A percentile compares a stretch with the other conserved stretches of the same genome.
Evolutionary conservation across 2,329 filamentous ascomycete species (phyloP).

Genomic region (Diaporthe destruens): DNA sequence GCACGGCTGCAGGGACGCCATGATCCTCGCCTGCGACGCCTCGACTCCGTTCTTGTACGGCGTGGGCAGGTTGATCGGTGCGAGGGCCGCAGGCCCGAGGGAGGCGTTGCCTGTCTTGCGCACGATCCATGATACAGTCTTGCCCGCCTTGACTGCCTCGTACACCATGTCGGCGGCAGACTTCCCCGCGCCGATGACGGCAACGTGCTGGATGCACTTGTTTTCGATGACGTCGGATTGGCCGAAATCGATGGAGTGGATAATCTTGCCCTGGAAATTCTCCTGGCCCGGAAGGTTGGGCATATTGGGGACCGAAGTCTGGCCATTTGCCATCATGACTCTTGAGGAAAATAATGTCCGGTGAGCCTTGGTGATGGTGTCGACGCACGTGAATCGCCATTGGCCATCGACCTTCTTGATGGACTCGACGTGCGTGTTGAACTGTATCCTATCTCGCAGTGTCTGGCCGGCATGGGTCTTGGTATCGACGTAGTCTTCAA

Average conservation of each 20-base stretch:
- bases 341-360: background rate
- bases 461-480: background rate
- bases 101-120: background rate
- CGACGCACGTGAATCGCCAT: background rate
- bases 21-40: slow-evolving; percentile 5
- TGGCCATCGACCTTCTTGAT: background rate
- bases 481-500: background rate
- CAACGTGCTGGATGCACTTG: background rate
- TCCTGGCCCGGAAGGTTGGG: background rate
- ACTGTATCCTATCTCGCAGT: background rate
- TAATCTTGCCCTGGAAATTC: background rate
- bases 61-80: background rate
- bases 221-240: background rate
- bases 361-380: background rate
- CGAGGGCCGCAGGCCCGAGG: background rate
- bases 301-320: background rate
- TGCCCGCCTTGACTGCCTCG: background rate
- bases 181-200: slow-evolving; percentile 1
- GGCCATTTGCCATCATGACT: slow-evolving; percentile 5
- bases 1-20: background rate
- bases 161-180: background rate
- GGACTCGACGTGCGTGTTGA: slow-evolving; percentile 5
- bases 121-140: slow-evolving; percentile 6
- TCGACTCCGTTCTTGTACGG: slow-evolving; percentile 3
- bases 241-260: background rate